Percentiles rank a stretch among this genome's conserved stretches.
Evolutionary conservation across 225 moss, liverwort and hornwort genomes (phyloP).

Genomic region (Marchantia polymorpha): DNA sequence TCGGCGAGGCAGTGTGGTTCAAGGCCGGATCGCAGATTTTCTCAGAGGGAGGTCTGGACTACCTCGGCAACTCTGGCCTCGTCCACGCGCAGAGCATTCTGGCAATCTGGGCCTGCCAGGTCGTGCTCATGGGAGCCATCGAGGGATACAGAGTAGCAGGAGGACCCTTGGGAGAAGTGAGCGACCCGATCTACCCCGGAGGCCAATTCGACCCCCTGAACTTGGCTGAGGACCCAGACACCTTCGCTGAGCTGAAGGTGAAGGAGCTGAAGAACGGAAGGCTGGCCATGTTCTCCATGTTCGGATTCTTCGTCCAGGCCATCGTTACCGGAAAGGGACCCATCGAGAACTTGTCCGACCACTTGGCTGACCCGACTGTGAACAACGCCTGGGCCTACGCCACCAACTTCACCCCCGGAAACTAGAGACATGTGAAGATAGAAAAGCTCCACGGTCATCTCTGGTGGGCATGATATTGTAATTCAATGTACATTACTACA

Average conservation of each 20-base stretch:
- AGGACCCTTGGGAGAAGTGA: conserved; percentile 37
- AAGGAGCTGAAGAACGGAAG: conserved; percentile 50
- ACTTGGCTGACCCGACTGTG: conserved; percentile 15
- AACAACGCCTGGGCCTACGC: background rate
- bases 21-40: conserved; percentile 39
- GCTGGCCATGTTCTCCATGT: conserved; percentile 38
- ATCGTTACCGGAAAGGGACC: conserved; percentile 14
- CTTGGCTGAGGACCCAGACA: conserved; percentile 46
- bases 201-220: conserved; percentile 42
- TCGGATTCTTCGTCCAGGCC: conserved; percentile 44
- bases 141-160: conserved; percentile 23
- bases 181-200: conserved; percentile 41
- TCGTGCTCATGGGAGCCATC: conserved; percentile 18
- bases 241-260: conserved; percentile 49
- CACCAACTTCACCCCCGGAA: conserved; percentile 1
- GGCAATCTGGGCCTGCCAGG: conserved; percentile 13
- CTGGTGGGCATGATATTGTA: too few relatives aligned
- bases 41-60: conserved; percentile 25
- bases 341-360: conserved; percentile 12
- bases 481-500: too few relatives aligned
- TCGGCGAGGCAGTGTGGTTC: conserved; percentile 41
- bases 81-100: conserved; percentile 26
- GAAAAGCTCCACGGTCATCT: too few relatives aligned
- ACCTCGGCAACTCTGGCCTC: conserved; percentile 27
- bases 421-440: background rate